A percentile compares a stretch with the other conserved stretches of the same genome.
phyloP scores from a whole-genome alignment of 2,329 filamentous ascomycete genomes.

The Leptographium radiaticola region DNA sequence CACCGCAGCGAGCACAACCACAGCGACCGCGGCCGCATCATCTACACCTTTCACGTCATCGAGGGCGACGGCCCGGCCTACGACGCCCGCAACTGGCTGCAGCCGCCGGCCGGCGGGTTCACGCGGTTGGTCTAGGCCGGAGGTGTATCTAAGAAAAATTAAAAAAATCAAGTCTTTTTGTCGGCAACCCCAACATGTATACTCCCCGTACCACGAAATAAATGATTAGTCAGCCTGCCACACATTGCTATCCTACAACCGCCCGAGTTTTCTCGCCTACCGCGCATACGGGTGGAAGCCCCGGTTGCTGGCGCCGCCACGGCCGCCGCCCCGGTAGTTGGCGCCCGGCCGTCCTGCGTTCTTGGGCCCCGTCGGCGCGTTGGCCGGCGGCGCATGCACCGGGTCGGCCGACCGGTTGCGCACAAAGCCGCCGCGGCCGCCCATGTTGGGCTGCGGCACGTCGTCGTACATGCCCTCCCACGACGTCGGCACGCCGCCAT shows the following conservation, averaged over 20 bases:
- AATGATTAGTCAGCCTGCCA: too few species aligned
- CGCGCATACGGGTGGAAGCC: slow-evolving; percentile 66
- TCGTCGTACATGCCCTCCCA: slow-evolving; percentile 99
- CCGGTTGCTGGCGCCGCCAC: slow-evolving; percentile 32
- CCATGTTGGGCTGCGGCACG: slow-evolving; percentile 57
- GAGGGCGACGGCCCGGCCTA: slow-evolving; percentile 58
- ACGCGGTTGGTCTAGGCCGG: slow-evolving; percentile 39
- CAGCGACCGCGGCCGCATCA: slow-evolving; percentile 75
- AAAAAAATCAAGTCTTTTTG: too few species aligned
- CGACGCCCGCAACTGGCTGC: slow-evolving; percentile 85
- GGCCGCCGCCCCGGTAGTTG: slow-evolving; percentile 82
- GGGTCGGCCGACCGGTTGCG: slow-evolving; percentile 25
- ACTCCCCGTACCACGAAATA: too few species aligned
- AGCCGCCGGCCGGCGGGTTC: slow-evolving; percentile 70
- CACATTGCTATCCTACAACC: too few species aligned
- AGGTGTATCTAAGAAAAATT: too few species aligned
- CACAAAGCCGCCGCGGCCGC: slow-evolving; percentile 21
- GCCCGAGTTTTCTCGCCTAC: slow-evolving; percentile 8
- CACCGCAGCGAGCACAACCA: slow-evolving; percentile 94
- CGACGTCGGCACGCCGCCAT: slow-evolving; percentile 53
- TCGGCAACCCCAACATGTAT: too few species aligned
- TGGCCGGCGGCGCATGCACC: slow-evolving; percentile 53
- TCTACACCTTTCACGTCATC: slow-evolving; percentile 96
- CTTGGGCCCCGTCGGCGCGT: slow-evolving; percentile 88
- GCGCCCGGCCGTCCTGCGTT: slow-evolving; percentile 85